Evolutionary conservation across 2,329 filamentous ascomycete genomes (phyloP), one percentile per base, ranked within the genome.

Genomic region (Claviceps spartinae): DNA sequence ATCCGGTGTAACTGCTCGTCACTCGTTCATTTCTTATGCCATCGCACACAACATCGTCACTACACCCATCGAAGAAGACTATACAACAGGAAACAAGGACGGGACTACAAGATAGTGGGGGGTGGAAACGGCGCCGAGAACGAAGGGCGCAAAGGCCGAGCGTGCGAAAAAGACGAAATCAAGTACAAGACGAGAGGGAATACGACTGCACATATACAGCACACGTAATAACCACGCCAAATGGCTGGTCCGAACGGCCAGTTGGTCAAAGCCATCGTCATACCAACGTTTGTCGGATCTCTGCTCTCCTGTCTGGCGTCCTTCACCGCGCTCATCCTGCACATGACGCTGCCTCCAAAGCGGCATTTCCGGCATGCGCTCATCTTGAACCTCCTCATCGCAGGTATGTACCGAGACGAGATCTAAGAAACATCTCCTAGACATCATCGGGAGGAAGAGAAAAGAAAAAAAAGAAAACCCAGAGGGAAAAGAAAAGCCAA

Each of bases 351-450:
- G 20, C 55, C 55, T 5, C 55, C 55, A 1, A 49, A 52, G 42
- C 50, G 50, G 0, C 55, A 57, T 24, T 57, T 56, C 38, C 54
- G 55, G 7, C 54, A 57, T 20, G 52, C 54, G 9, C 50, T 57
- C 24, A 54, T 57, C 41, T 36, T 57, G 18, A 57, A 57, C 30
- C 51, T 57, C 2, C 51, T 57, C 6, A 40, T 54, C n/a, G 50
- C 55, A 43, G 55, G 55, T 34, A 20, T 36, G 26, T 30, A 30
- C 26, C 26, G 26, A 30, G 26, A 30, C 26, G 26, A 30, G 26
- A 30, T 9, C 26, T 4, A 30, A 30, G 26, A 4, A 3, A 30
- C 26, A 30, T 30, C 26, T 30, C 26, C 9, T 8, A 3, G 26
- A 30, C 26, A 8, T 30, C 7, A 2, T 2, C 26, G 26, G 26